phyloP scores from a whole-genome alignment of 805 yeast genomes.

The Blastobotrys robertii region DNA sequence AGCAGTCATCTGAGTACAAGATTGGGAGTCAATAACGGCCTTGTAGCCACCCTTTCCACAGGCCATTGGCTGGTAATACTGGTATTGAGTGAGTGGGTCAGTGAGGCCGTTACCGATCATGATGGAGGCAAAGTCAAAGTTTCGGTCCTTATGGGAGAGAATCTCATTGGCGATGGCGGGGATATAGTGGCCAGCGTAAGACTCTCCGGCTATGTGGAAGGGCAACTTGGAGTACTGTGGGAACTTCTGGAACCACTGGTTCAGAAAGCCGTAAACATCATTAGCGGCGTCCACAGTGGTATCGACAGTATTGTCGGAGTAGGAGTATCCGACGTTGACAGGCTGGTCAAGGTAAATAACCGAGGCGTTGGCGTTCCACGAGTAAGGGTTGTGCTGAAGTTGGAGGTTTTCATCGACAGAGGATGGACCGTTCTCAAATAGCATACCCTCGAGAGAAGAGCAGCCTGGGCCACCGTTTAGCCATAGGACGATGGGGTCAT shows the following conservation, averaged over 20 bases:
- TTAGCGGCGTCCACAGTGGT: conserved; percentile 74
- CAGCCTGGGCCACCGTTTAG: conserved; percentile 96
- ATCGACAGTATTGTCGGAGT: conserved; percentile 54
- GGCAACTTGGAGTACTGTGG: conserved; percentile 50
- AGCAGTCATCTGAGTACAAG: conserved; percentile 55
- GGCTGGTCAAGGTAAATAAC: conserved; percentile 92
- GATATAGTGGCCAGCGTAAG: conserved; percentile 89
- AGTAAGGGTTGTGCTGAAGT: conserved; percentile 69
- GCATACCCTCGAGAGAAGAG: conserved; percentile 79
- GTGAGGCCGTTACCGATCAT: conserved; percentile 91
- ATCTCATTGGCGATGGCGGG: conserved; percentile 65
- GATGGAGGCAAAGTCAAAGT: conserved; percentile 62
- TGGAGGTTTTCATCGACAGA: conserved; percentile 51
- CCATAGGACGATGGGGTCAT: conserved; percentile 86
- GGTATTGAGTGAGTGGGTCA: conserved; percentile 69
- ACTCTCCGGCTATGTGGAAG: conserved; percentile 89
- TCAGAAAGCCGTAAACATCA: conserved; percentile 78
- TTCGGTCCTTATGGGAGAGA: conserved; percentile 34
- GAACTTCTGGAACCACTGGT: conserved; percentile 73
- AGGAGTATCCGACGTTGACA: conserved; percentile 83
- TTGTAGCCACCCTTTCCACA: conserved; percentile 79
- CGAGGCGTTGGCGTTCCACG: conserved; percentile 89
- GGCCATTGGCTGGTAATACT: conserved; percentile 84
- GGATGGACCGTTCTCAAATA: conserved; percentile 89
- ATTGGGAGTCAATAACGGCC: conserved; percentile 54